These are phyloP conservation scores for Henningerozyma blattae DNA, from an alignment of 805 yeast genomes.

Conservation along the genomic window DNA sequence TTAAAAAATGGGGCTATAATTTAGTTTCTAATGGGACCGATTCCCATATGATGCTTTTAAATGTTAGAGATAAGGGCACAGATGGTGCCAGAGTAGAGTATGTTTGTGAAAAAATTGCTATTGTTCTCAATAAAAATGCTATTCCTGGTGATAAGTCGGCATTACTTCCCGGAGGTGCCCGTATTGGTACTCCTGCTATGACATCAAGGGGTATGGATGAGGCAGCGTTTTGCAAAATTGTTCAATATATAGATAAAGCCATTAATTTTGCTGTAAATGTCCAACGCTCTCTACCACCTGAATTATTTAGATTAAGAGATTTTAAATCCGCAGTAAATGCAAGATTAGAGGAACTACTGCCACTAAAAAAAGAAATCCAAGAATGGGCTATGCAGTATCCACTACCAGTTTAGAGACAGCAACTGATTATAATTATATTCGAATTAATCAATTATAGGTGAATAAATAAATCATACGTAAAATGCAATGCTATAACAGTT, in stretches of 20 bases:
- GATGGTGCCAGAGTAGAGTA: slow-evolving; percentile 97
- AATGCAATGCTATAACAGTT: too few relatives aligned
- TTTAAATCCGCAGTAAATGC: neutral
- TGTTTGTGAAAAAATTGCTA: slow-evolving; percentile 77
- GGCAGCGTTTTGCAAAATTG: slow-evolving; percentile 70
- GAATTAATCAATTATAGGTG: too few relatives aligned
- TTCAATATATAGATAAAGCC: slow-evolving; percentile 68
- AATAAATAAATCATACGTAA: too few relatives aligned
- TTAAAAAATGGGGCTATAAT: slow-evolving; percentile 50
- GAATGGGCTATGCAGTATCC: slow-evolving; percentile 89
- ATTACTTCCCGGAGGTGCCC: slow-evolving; percentile 86
- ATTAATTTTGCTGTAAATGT: slow-evolving; percentile 34
- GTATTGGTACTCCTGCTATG: slow-evolving; percentile 99
- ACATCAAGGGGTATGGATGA: slow-evolving; percentile 84
- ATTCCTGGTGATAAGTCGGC: slow-evolving; percentile 96
- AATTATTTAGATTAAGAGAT: neutral
- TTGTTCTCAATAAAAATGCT: slow-evolving; percentile 92
- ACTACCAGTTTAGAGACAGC: slow-evolving; percentile 46
- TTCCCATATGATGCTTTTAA: slow-evolving; percentile 81
- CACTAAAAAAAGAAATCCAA: slow-evolving; percentile 64
- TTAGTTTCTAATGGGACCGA: slow-evolving; percentile 92
- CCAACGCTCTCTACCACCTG: neutral
- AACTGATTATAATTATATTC: slow-evolving; percentile 17
- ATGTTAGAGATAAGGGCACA: slow-evolving; percentile 59
- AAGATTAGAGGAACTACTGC: neutral